Percentiles rank a stretch among this genome's conserved stretches.
Evolutionary conservation across 768 basidiomycete species (phyloP).

Genomic region (Leccinum variicolor): DNA sequence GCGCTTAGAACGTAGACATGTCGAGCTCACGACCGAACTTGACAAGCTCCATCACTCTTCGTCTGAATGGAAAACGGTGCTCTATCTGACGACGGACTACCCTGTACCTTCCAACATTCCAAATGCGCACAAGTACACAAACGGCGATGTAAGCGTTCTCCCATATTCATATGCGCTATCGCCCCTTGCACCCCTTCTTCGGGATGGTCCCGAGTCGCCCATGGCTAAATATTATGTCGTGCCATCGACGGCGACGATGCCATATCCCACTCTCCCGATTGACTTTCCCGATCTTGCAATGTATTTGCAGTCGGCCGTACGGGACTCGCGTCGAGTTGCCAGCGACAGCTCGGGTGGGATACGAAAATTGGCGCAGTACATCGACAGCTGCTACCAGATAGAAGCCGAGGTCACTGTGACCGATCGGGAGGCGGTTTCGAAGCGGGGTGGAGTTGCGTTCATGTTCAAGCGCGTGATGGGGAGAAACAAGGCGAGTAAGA

Average conservation of each 20-base stretch:
- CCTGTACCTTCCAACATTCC: constrained; percentile 48
- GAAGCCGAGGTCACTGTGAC: constrained; percentile 26
- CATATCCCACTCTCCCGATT: constrained; percentile 71
- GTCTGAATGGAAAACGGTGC: constrained; percentile 65
- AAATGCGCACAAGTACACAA: constrained; percentile 46
- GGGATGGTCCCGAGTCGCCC: constrained; percentile 57
- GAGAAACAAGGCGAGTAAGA: constrained; percentile 44
- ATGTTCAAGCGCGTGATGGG: constrained; percentile 62
- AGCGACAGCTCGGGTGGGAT: constrained; percentile 59
- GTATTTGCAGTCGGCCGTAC: constrained; percentile 69
- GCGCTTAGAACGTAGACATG: not conserved
- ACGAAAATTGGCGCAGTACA: constrained; percentile 66
- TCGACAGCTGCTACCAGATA: constrained; percentile 63
- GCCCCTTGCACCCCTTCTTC: constrained; percentile 56
- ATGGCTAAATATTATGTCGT: constrained; percentile 71
- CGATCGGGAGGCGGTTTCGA: constrained; percentile 38
- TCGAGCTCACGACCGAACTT: constrained; percentile 3
- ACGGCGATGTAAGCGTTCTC: constrained; percentile 58
- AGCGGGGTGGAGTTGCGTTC: constrained; percentile 44
- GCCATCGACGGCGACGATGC: constrained; percentile 54
- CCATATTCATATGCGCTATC: constrained; percentile 72
- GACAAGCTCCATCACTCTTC: constrained; percentile 56
- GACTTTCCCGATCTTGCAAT: constrained; percentile 71
- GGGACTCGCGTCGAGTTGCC: constrained; percentile 60
- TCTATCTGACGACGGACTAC: constrained; percentile 77